Percentiles rank a stretch among this genome's conserved stretches.
phyloP scores from a whole-genome alignment of 768 basidiomycete genomes.

The Kwoniella botswanensis region DNA sequence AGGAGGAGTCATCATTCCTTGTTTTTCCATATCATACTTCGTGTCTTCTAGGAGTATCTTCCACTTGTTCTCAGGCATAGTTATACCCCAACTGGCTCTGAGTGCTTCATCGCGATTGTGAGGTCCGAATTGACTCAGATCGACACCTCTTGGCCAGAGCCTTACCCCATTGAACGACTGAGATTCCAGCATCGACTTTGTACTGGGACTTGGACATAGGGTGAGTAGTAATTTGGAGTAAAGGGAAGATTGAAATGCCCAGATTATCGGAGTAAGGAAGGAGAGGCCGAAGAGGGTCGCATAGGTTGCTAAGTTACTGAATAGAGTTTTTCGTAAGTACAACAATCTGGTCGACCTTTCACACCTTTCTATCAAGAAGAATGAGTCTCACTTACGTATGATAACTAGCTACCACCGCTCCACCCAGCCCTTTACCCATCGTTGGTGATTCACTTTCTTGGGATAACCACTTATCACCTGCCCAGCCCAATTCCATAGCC shows the following conservation, averaged over 20 bases:
- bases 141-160: constrained; percentile 61
- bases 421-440: constrained; percentile 49
- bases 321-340: neutral
- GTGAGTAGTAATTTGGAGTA: constrained; percentile 58
- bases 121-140: constrained; percentile 58
- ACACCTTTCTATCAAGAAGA: too few relatives aligned
- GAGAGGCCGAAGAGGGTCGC: constrained; percentile 60
- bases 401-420: constrained; percentile 60
- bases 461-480: constrained; percentile 55
- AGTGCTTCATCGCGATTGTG: constrained; percentile 44
- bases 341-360: neutral
- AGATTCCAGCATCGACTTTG: constrained; percentile 54
- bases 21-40: neutral
- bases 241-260: constrained; percentile 57
- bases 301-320: constrained; percentile 59
- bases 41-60: neutral
- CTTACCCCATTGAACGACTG: constrained; percentile 57
- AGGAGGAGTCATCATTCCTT: constrained; percentile 24
- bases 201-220: constrained; percentile 61
- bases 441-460: constrained; percentile 39
- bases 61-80: constrained; percentile 25
- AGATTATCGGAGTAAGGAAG: constrained; percentile 60
- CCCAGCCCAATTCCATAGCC: constrained; percentile 60
- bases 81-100: constrained; percentile 54
- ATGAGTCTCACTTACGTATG: constrained; percentile 56